A percentile compares a stretch with the other conserved stretches of the same genome.
These are phyloP conservation scores for Neurospora sp. DNA, from an alignment of 495 filamentous ascomycete genomes.

Conservation along the genomic window DNA sequence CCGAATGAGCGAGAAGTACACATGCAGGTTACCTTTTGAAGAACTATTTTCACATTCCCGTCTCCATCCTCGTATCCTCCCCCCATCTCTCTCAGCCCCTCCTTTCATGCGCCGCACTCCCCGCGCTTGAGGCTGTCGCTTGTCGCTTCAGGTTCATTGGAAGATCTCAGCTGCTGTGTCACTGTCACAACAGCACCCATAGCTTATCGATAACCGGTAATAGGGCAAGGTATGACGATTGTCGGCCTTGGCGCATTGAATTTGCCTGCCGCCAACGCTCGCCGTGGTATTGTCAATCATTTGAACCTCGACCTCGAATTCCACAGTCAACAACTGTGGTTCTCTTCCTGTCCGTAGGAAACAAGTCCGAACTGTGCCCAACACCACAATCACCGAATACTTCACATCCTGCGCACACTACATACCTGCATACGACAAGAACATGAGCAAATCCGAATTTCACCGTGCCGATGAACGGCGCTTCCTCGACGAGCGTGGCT, in stretches of 20 bases:
- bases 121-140: neutral
- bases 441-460: conserved; percentile 23
- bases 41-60: neutral
- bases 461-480: conserved; percentile 66
- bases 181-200: neutral
- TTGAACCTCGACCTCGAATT: neutral
- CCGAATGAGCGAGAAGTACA: neutral
- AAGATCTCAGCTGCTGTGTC: neutral
- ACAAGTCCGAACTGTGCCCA: neutral
- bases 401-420: neutral
- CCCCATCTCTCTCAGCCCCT: neutral
- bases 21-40: neutral
- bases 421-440: neutral
- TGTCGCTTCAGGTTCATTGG: neutral
- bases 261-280: neutral
- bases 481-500: conserved; percentile 69
- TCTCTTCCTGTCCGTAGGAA: neutral
- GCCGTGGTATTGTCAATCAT: neutral
- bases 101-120: neutral
- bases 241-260: neutral
- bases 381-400: neutral
- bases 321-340: neutral
- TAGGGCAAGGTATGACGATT: neutral
- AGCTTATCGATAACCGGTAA: neutral
- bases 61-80: neutral